Evolutionary conservation across 805 yeast species (phyloP), one percentile per base, ranked within the genome.

Genomic region (Hanseniaspora guilliermondii): DNA sequence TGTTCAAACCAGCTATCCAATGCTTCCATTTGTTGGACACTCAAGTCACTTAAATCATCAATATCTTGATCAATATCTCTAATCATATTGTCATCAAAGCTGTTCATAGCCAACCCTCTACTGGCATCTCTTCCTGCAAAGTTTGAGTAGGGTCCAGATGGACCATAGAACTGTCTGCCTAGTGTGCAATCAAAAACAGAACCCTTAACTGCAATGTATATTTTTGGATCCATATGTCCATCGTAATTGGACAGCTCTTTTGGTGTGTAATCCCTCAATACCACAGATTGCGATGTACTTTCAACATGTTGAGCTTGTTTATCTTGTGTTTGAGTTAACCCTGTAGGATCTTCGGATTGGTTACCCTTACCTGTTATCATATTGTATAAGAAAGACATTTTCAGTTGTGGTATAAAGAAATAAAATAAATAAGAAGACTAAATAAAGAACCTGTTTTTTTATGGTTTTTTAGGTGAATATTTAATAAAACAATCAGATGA

Each of bases 41-140:
- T 69, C 60, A 93, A 75, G 58, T 80, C 91, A 0, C 67, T 62
- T 56, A 93, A 73, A 6, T 71, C 70, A 63, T 93, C 98, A 56
- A 93, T 76, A 5, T 95, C 94, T 63, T 83, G 73, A 58, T 82
- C 86, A 64, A 86, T 71, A 9, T 82, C 76, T 38, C 81, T 83
- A 27, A 93, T 71, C 65, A 74, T 74, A 53, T 73, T 77, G 22
- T 72, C 59, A 49, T 88, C 97, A 68, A 89, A 91, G 17, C 95
- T 85, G 68, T 88, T 89, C 61, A 78, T 72, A 0, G 96, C 96
- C 55, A 91, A 75, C 0, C 97, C 97, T 59, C 97, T 74, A 0
- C 94, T 83, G 3, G 97, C 97, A 69, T 91, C 97, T 60, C 86
- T 83, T 1, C 97, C 97, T 0, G 97, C 97, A 73, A 91, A 91